Evolutionary conservation across 371 early-diverging fungal genomes (phyloP), one percentile per base, ranked within the genome.

Genomic region (Mucor indicus): DNA sequence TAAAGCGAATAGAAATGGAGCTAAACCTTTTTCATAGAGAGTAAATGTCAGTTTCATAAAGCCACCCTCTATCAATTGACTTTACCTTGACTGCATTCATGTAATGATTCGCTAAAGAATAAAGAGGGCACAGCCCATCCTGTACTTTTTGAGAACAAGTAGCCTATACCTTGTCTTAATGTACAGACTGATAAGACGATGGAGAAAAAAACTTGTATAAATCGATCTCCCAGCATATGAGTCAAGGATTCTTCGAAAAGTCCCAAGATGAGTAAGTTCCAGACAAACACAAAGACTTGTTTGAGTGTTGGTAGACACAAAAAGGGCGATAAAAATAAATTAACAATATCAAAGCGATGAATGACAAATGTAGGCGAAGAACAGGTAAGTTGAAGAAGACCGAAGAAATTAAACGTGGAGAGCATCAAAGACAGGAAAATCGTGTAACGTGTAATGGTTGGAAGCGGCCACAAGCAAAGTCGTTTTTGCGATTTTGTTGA

Each of bases 71-170:
- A n/a, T n/a, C n/a, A n/a, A n/a, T n/a, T n/a, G n/a, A n/a, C n/a
- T n/a, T 44, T 63, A 74, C 78, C 78, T 48, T 72, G 60, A 44
- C 55, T 77, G 57, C 75, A 77, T 43, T 77, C 78, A 55, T 69
- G 72, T 45, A 74, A 45, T 22, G 68, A 55, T 55, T 74, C 69
- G 38, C 61, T 69, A 31, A 77, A 77, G 33, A 77, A 74, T 36
- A 77, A 50, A 1, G 48, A 45, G 23, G 78, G 78, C 16, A 72
- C 33, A 1, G 68, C 64, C 66, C 65, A 77, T 1, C 78, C 78
- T 6, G 65, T 64, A 13, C 62, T 52, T 39, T 62, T 64, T 25
- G 75, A 74, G 47, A 77, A 77, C 17, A 72, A 7, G 43, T 66
- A 63, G 20, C 78, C 78, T 10, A 67, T 25, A 2, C 53, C 38